Evolutionary conservation across 1,139 yeast species (phyloP).

Genomic region (Ashbya aceris): DNA sequence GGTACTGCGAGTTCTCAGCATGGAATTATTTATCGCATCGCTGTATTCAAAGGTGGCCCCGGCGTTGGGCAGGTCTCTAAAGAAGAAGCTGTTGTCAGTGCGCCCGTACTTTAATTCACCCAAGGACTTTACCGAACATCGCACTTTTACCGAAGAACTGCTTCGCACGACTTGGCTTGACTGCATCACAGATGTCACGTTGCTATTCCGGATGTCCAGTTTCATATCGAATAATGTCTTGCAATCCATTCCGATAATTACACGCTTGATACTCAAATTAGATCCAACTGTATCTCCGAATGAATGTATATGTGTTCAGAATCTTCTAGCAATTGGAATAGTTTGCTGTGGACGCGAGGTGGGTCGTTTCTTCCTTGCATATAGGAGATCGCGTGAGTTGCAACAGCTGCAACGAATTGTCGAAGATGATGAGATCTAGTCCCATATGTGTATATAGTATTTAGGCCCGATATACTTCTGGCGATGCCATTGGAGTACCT

Average conservation of each 20-base stretch:
- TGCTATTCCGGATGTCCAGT: not conserved
- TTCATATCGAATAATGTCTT: not conserved
- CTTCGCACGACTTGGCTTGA: not conserved
- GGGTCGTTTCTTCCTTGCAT: constrained; percentile 22
- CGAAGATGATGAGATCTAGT: not conserved
- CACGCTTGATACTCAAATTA: not conserved
- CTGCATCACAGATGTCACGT: not conserved
- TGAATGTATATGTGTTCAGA: constrained; percentile 36
- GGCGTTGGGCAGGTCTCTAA: not conserved
- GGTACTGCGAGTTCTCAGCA: not conserved
- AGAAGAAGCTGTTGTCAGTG: not conserved
- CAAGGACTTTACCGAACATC: not conserved
- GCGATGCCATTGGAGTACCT: too few relatives aligned
- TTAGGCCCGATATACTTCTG: too few relatives aligned
- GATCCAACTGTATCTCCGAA: constrained; percentile 31
- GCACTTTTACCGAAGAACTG: not conserved
- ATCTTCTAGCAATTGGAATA: constrained; percentile 20
- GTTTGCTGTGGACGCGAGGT: constrained; percentile 10
- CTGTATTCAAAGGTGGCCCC: not conserved
- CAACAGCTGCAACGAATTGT: constrained; percentile 12
- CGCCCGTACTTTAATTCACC: not conserved
- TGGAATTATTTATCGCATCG: not conserved
- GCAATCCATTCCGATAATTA: not conserved
- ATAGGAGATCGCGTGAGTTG: constrained; percentile 20
- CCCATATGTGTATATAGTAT: too few relatives aligned